phyloP scores from a whole-genome alignment of 495 filamentous ascomycete species.

The Astrothelium subdiscretum region DNA sequence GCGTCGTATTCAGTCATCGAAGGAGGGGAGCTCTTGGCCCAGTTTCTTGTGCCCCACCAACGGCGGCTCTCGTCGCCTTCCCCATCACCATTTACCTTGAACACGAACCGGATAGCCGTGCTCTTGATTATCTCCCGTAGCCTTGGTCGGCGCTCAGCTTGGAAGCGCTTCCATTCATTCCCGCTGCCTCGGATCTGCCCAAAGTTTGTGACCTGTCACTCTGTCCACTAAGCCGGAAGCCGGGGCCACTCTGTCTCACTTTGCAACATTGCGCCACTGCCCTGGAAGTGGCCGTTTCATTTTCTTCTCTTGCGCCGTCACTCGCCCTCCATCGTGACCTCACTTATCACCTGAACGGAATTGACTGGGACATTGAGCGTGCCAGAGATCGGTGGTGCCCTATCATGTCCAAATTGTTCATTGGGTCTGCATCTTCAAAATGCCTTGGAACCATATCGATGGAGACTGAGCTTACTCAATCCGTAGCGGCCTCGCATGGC shows the following conservation, averaged over 20 bases:
- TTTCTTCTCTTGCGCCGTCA: background rate
- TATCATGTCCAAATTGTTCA: slow-evolving; percentile 77
- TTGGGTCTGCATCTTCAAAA: slow-evolving; percentile 55
- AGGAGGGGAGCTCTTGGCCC: background rate
- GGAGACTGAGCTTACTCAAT: slow-evolving; percentile 16
- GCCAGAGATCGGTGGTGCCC: background rate
- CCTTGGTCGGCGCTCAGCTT: background rate
- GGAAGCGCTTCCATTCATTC: background rate
- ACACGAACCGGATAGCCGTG: background rate
- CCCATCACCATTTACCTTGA: background rate
- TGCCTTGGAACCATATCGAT: background rate
- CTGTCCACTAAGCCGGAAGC: background rate
- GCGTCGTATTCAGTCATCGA: background rate
- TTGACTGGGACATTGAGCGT: background rate
- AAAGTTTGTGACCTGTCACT: background rate
- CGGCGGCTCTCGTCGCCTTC: background rate
- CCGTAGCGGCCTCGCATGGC: slow-evolving; percentile 86
- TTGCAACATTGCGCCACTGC: background rate
- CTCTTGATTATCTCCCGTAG: background rate
- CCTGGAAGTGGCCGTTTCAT: background rate
- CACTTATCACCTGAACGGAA: background rate
- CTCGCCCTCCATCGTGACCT: background rate
- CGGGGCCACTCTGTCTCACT: background rate
- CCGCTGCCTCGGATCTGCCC: background rate
- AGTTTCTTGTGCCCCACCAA: slow-evolving; percentile 1